These are phyloP conservation scores for Sporormia fimetaria DNA, from an alignment of 495 filamentous ascomycete species.

Conservation along the genomic window DNA sequence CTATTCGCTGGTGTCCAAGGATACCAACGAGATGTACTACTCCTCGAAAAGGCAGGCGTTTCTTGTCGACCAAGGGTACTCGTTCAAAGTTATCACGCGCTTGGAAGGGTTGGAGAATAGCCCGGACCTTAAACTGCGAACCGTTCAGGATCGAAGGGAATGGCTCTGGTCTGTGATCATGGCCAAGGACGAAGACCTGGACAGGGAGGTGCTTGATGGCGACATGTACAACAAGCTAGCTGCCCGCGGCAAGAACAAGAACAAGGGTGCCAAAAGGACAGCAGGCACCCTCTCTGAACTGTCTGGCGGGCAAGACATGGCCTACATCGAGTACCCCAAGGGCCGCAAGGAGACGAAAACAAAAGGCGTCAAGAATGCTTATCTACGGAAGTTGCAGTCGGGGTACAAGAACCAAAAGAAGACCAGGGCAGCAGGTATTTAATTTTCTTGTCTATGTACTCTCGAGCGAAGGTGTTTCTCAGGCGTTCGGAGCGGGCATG, in stretches of 20 bases:
- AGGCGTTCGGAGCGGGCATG: too few species aligned
- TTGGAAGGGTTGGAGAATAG: slow-evolving; percentile 81
- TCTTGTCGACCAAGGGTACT: slow-evolving; percentile 96
- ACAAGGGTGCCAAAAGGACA: slow-evolving; percentile 57
- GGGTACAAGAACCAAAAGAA: slow-evolving; percentile 56
- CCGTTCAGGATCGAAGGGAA: slow-evolving; percentile 72
- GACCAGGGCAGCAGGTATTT: slow-evolving; percentile 22
- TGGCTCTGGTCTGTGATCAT: slow-evolving; percentile 85
- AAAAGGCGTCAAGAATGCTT: slow-evolving; percentile 47
- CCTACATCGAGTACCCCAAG: slow-evolving; percentile 79
- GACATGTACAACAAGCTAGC: slow-evolving; percentile 65
- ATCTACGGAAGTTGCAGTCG: slow-evolving; percentile 74
- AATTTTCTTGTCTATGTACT: too few species aligned
- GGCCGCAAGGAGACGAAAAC: slow-evolving; percentile 70
- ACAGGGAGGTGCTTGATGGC: slow-evolving; percentile 68
- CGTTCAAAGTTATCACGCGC: slow-evolving; percentile 98
- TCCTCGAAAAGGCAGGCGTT: slow-evolving; percentile 96
- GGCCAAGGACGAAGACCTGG: slow-evolving; percentile 68
- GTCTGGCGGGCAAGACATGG: slow-evolving; percentile 88
- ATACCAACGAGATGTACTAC: slow-evolving; percentile 97
- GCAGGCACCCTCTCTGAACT: slow-evolving; percentile 78
- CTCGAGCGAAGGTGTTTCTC: too few species aligned
- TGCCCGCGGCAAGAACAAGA: slow-evolving; percentile 32
- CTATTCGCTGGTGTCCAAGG: slow-evolving; percentile 92
- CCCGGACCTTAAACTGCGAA: slow-evolving; percentile 66